phyloP scores from a whole-genome alignment of 352 stramenopile genomes.

The Thalassiosira exigua region DNA sequence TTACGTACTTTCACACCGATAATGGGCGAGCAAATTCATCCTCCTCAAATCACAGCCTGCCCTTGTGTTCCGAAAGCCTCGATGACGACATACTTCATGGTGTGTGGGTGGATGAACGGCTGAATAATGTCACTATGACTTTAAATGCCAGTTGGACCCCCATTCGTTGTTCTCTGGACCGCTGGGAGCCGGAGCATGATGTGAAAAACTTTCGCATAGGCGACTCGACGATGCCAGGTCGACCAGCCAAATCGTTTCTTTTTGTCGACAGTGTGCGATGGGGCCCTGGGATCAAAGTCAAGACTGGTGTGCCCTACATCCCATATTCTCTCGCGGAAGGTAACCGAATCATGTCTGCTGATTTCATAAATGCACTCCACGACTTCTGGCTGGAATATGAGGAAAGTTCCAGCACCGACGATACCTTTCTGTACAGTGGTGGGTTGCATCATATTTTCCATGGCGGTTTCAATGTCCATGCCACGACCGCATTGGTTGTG shows the following conservation, averaged over 20 bases:
- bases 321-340: no score
- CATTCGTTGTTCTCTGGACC: neutral
- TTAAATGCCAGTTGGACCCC: neutral
- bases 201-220: neutral
- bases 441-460: conserved; percentile 5
- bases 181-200: neutral
- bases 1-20: neutral
- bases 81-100: neutral
- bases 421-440: conserved; percentile 8
- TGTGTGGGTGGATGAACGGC: neutral
- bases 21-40: neutral
- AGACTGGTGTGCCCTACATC: neutral
- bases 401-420: neutral
- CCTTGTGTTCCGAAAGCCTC: no score
- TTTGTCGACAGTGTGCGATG: neutral
- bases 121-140: neutral
- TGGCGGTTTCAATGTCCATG: neutral
- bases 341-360: no score
- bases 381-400: no score
- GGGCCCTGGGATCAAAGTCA: neutral
- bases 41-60: no score
- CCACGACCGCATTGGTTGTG: neutral
- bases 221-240: conserved; percentile 5
- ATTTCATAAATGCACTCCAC: no score
- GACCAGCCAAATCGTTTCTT: neutral